Evolutionary conservation across 2,329 filamentous ascomycete genomes (phyloP), one percentile per base, ranked within the genome.

Genomic region (Nemania sp.): DNA sequence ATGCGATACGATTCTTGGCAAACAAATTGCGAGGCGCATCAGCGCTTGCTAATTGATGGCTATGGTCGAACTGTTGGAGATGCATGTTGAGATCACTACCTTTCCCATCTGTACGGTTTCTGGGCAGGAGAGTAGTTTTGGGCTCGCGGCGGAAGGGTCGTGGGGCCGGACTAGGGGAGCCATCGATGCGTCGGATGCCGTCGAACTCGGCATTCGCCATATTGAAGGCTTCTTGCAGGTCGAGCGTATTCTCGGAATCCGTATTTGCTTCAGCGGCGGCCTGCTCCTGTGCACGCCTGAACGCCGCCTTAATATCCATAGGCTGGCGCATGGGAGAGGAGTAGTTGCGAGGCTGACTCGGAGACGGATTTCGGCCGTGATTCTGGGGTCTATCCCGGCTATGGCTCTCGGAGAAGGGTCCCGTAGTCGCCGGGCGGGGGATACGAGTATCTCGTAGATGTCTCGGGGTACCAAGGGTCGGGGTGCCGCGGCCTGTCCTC

Each of bases 11-110:
- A 37, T 69, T 69, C 57, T 73, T 76, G 25, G 71, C 71, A 58
- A 79, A 77, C 11, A 79, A 65, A 53, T 68, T 69, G 42, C 73
- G 57, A 34, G 71, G 65, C 15, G 66, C 65, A 21, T 45, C 64
- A 62, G 37, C 66, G 57, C 60, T 43, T 4, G 55, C 50, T 11
- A 74, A 63, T n/a, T 71, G 66, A 40, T 73, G 71, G 25, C 65
- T 68, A n/a, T 59, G 67, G 53, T 74, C 71, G 40, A 74, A 74
- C 12, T 68, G 65, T 57, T 69, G 52, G n/a, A 74, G 67, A 25
- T 71, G 70, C 11, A 56, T 62, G 17, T 62, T 72, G 25, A 77
- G 69, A 52, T 76, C 75, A 49, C 63, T 65, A n/a, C 69, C 65
- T 20, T 61, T 67, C 57, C 71, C 73, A 35, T 64, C 72, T 43